Evolutionary conservation across 306 rosid genomes (phyloP), one percentile per base, ranked within the genome.

Genomic region (Alnus rubra): DNA sequence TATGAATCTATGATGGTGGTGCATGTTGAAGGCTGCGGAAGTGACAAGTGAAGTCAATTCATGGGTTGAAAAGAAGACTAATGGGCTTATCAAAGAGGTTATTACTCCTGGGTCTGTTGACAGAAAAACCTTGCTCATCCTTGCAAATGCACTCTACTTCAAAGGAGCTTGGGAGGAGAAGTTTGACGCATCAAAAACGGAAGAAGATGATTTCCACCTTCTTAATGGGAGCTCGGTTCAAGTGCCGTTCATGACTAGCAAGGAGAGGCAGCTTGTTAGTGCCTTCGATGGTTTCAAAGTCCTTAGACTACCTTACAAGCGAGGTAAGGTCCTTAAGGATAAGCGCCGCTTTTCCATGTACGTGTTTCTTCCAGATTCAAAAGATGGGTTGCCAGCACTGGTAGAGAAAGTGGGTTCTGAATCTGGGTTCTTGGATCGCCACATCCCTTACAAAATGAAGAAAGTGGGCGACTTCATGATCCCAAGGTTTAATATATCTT

Each of bases 401-500:
- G 74, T 88, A 19, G 90, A 88, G 64, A 88, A 87, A 73, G 6
- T 91, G 7, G 80, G 85, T 64, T 88, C 93, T 18, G 87, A 83
- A 56, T 75, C 93, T 2, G 79, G 82, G 7, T 87, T 88, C 77
- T 78, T 94, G 53, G 88, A 90, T 31, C 78, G 58, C 78, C 84
- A 83, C 47, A 81, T 92, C 82, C 97, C 93, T 6, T 1, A 2
- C 35, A 3, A 76, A 30, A 14, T 65, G 79, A 80, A 80, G 55
- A 31, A 76, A 52, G 96, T 89, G 33, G 92, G 95, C 0, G 89
- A 88, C 28, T 92, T 94, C 75, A 84, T 80, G 84, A 77, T 94
- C 69, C 97, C 98, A 6, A 92, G 30, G 71, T 94, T 92, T 78
- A 91, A 89, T 68, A 80, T 92, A 77, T 89, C 92, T n/a, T 92